These are phyloP conservation scores for Beta vulgaris DNA, from an alignment of 148 eudicot genomes.

Conservation along the genomic window DNA sequence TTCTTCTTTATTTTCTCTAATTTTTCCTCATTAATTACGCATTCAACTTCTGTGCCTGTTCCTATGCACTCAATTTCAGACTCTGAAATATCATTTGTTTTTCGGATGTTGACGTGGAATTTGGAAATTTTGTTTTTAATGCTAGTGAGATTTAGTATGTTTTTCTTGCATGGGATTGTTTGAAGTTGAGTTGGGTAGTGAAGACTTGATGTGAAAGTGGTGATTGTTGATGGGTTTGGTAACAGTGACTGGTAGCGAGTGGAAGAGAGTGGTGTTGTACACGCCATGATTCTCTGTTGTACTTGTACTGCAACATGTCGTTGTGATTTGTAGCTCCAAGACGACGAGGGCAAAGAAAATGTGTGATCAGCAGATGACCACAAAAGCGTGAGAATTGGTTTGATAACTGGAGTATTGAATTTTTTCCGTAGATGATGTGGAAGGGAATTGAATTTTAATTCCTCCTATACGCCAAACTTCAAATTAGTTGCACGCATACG, in stretches of 20 bases:
- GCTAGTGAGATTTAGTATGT: not conserved
- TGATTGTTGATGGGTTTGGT: not conserved
- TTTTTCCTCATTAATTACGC: conserved; percentile 21
- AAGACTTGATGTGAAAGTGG: not conserved
- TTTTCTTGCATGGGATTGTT: not conserved
- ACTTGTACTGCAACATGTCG: not conserved
- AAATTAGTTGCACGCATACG: too few relatives aligned
- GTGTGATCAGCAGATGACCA: not conserved
- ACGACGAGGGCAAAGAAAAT: not conserved
- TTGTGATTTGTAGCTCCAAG: not conserved
- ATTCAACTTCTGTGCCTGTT: conserved; percentile 56
- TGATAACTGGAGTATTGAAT: too few relatives aligned
- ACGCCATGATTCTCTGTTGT: conserved; percentile 1
- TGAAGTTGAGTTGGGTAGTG: not conserved
- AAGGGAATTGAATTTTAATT: too few relatives aligned
- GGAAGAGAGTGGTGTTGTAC: conserved; percentile 19
- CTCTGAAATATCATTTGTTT: conserved; percentile 4
- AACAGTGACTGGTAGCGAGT: not conserved
- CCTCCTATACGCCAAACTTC: too few relatives aligned
- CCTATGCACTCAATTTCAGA: conserved; percentile 46
- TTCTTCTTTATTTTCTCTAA: conserved; percentile 13
- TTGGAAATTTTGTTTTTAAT: not conserved
- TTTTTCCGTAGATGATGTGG: too few relatives aligned
- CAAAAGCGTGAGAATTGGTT: too few relatives aligned
- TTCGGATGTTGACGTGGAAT: not conserved